Base-by-base conservation (phyloP, 2,329 filamentous ascomycete genomes). In the Bipolaris bicolor region DNA sequence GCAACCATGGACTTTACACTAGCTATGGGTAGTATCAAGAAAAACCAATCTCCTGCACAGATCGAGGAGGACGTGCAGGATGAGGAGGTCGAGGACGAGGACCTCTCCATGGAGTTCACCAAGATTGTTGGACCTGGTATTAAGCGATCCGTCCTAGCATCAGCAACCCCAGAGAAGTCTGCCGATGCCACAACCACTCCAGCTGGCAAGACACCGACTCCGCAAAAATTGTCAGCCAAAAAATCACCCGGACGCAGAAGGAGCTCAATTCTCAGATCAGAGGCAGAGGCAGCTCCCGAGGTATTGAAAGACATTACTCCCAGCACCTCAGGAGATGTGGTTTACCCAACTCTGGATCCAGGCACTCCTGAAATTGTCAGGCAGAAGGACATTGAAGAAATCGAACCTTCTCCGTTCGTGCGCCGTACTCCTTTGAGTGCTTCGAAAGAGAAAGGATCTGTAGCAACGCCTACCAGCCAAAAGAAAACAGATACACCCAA, bases 91-190 rank as follows among this genome's bases (percentile, higher is more conserved):
- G 70, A 66, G 50, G 73, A 66, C 11, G 69, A 64, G 73, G 83
- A 79, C 72, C 77, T 83, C 24, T 81, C 80, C n/a, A 83, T 83
- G 81, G 81, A 83, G 50, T 75, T 83, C 31, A 83, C 81, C 1
- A 77, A 78, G n/a, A 78, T 79, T 7, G 68, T 83, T 43, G 81
- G 80, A 5, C 68, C 70, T 7, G 78, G 78, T 34, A 81, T 82
- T 53, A 75, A 69, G 56, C 65, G 63, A 33, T 24, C 61, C 20
- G 62, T 49, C 5, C 58, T 58, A n/a, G 47, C 46, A 43, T 39
- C 57, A 24, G 39, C 63, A 34, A 68, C 65, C 16, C 65, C 69
- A 33, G 67, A 67, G 31, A 65, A 66, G 29, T 47, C 62, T n/a
- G 49, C 55, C 18, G 61, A 59, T 15, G 47, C 40, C 3, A 53